Conservation (phyloP, 2,329 filamentous ascomycete species). For the Apiospora hydei region DNA sequence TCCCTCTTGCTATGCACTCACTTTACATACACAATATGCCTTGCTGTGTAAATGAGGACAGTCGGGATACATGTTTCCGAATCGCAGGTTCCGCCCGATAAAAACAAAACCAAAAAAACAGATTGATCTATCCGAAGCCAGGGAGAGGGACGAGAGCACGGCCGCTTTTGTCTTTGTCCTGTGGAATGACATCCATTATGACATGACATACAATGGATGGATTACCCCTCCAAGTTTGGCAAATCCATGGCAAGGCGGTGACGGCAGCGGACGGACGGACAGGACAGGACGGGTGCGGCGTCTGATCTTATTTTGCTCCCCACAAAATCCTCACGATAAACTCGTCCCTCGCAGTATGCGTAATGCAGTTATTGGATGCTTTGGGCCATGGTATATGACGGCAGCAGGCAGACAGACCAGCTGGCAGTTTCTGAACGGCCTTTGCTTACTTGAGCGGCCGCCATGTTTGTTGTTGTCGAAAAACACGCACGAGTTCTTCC, state of each 20-base stretch:
- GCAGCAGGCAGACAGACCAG: background rate
- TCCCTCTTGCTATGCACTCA: background rate
- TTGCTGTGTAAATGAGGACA: background rate
- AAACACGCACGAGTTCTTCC: slow-evolving; percentile 8
- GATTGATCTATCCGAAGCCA: background rate
- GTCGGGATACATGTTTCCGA: background rate
- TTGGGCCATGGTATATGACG: background rate
- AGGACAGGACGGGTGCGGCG: slow-evolving; percentile 1
- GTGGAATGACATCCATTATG: slow-evolving; percentile 3
- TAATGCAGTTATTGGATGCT: background rate
- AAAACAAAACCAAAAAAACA: background rate
- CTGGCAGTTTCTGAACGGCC: background rate
- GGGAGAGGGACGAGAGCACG: background rate
- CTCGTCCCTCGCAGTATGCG: background rate
- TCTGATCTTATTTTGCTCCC: slow-evolving; percentile 10
- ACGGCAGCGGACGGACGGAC: background rate
- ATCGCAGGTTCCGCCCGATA: background rate
- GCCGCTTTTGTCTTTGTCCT: background rate
- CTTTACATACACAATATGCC: background rate
- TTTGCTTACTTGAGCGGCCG: background rate
- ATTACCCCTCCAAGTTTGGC: slow-evolving; percentile 6
- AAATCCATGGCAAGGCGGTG: slow-evolving; percentile 18
- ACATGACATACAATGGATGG: slow-evolving; percentile 1
- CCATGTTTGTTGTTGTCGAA: background rate
- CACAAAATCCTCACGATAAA: background rate